phyloP scores from a whole-genome alignment of 176 grass and related monocot genomes.

The Pharus latifolius region DNA sequence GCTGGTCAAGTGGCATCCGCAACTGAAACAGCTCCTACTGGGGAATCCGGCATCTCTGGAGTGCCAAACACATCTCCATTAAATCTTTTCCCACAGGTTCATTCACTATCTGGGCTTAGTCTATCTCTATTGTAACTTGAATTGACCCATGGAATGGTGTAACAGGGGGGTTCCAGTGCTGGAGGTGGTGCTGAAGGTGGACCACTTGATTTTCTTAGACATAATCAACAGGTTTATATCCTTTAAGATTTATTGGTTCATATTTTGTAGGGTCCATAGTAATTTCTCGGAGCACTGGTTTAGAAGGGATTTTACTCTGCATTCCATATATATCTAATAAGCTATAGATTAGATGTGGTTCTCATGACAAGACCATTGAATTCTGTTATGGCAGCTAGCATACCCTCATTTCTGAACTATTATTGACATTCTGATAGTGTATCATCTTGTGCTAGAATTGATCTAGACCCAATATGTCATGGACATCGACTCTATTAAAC shows the following conservation, averaged over 20 bases:
- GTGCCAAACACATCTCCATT: constrained; percentile 75
- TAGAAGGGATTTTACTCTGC: too few species aligned
- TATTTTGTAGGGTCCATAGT: not conserved
- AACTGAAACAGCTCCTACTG: constrained; percentile 19
- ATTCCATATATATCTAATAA: too few species aligned
- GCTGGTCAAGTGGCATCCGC: constrained; percentile 33
- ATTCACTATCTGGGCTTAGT: not conserved
- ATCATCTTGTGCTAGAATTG: constrained; percentile 1
- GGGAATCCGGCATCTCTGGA: constrained; percentile 38
- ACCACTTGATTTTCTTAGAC: constrained; percentile 81
- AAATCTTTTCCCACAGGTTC: constrained; percentile 93
- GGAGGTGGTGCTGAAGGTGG: constrained; percentile 63
- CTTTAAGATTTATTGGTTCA: not conserved
- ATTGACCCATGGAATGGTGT: constrained; percentile 20
- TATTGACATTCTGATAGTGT: not conserved
- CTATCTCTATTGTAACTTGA: constrained; percentile 10
- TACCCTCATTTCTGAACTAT: not conserved
- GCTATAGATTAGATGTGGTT: too few species aligned
- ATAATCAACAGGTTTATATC: constrained; percentile 62
- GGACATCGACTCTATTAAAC: not conserved
- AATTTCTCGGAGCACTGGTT: not conserved
- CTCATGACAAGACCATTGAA: not conserved
- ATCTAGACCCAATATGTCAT: not conserved
- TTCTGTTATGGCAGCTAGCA: not conserved
- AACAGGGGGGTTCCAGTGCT: constrained; percentile 39